A percentile compares a stretch with the other conserved stretches of the same genome.
phyloP scores from a whole-genome alignment of 177 flowering plant genomes.

The Vitis hybrid region DNA sequence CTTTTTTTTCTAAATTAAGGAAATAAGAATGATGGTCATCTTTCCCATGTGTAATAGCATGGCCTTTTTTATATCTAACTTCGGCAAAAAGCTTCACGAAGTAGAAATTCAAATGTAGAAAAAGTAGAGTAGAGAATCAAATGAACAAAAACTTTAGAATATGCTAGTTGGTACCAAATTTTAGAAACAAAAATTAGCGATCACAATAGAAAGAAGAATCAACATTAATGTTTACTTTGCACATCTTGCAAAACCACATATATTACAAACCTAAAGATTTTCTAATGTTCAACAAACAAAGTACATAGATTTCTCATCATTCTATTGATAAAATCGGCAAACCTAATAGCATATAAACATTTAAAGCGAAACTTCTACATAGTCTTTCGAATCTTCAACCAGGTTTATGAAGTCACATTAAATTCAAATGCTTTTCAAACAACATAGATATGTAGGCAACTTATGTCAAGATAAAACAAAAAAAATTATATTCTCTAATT shows the following conservation, averaged over 20 bases:
- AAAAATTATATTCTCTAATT: too few species aligned
- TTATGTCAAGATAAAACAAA: neutral
- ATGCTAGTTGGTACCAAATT: too few species aligned
- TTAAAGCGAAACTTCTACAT: too few species aligned
- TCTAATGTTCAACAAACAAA: slow-evolving; percentile 74
- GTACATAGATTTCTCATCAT: slow-evolving; percentile 77
- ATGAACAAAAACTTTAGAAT: neutral
- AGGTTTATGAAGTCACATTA: too few species aligned
- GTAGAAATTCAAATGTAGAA: neutral
- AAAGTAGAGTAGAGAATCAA: neutral
- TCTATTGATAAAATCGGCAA: slow-evolving; percentile 85
- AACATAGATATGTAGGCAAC: too few species aligned
- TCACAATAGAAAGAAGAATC: neutral
- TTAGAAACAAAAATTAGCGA: too few species aligned
- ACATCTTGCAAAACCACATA: slow-evolving; percentile 98
- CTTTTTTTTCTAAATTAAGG: slow-evolving; percentile 73
- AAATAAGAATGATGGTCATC: slow-evolving; percentile 85
- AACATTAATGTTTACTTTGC: slow-evolving; percentile 60
- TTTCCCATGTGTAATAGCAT: slow-evolving; percentile 84
- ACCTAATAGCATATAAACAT: slow-evolving; percentile 45
- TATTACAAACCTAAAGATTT: slow-evolving; percentile 85
- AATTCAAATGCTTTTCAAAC: too few species aligned
- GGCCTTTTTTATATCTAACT: slow-evolving; percentile 82
- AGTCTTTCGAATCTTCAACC: too few species aligned
- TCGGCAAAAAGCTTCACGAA: slow-evolving; percentile 8